Percentiles rank a stretch among this genome's conserved stretches.
phyloP scores from a whole-genome alignment of 1,139 yeast species.

The Candida sanyaensis region DNA sequence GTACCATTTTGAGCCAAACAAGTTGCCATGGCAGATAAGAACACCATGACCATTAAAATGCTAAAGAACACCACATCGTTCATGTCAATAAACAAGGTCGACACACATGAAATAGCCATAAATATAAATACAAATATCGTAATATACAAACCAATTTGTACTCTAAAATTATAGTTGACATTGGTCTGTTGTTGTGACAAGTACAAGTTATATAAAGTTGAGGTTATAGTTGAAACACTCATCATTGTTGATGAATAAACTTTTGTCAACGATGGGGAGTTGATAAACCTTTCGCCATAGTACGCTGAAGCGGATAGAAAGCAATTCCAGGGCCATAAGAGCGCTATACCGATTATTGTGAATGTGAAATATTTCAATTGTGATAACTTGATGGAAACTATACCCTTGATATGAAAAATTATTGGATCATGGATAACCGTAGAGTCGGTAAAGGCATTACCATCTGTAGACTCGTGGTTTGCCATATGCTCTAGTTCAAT shows the following conservation, averaged over 20 bases:
- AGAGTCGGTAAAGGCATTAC: background rate
- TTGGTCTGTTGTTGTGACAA: slow-evolving; percentile 68
- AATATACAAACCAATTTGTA: slow-evolving; percentile 57
- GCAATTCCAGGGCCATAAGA: slow-evolving; percentile 97
- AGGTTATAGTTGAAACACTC: slow-evolving; percentile 79
- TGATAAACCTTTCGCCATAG: slow-evolving; percentile 65
- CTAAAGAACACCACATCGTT: slow-evolving; percentile 42
- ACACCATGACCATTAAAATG: slow-evolving; percentile 58
- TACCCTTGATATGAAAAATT: slow-evolving; percentile 21
- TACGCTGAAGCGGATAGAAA: slow-evolving; percentile 84
- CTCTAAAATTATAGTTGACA: slow-evolving; percentile 63
- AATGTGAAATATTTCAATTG: slow-evolving; percentile 62
- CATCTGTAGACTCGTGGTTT: slow-evolving; percentile 16
- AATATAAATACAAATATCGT: slow-evolving; percentile 59
- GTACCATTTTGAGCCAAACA: slow-evolving; percentile 86
- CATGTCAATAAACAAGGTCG: slow-evolving; percentile 39
- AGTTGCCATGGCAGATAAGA: slow-evolving; percentile 63
- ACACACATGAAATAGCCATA: slow-evolving; percentile 53
- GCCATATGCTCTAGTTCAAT: slow-evolving; percentile 3
- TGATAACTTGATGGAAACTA: slow-evolving; percentile 26
- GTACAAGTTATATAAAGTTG: slow-evolving; percentile 59
- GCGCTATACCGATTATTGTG: slow-evolving; percentile 68
- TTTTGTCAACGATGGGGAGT: slow-evolving; percentile 53
- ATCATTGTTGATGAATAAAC: slow-evolving; percentile 84
- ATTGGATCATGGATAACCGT: slow-evolving; percentile 27